Percentiles rank a stretch among this genome's conserved stretches.
These are phyloP conservation scores for Agapanthus africanus DNA, from an alignment of 106 monocot genomes.

Conservation along the genomic window DNA sequence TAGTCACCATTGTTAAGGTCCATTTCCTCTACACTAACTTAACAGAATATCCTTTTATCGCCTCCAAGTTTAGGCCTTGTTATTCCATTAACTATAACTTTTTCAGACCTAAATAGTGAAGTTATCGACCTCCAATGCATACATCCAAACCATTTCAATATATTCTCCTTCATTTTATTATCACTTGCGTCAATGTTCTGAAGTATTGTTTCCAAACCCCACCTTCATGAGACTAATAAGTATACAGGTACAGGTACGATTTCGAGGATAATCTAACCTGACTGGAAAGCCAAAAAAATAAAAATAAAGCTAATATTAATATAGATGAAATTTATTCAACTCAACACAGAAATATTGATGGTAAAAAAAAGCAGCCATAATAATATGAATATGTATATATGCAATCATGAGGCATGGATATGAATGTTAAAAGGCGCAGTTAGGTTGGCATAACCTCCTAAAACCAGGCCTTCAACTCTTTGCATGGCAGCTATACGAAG, in stretches of 20 bases:
- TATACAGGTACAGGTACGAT: too few species aligned
- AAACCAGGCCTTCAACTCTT: constrained; percentile 91
- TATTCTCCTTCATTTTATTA: not conserved
- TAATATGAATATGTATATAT: not conserved
- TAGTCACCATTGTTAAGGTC: too few species aligned
- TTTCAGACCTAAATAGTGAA: too few species aligned
- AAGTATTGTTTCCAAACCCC: not conserved
- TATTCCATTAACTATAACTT: too few species aligned
- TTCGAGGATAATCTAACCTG: too few species aligned
- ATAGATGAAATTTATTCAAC: not conserved
- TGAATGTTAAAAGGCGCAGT: not conserved
- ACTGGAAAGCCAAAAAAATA: too few species aligned
- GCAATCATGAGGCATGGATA: constrained; percentile 11
- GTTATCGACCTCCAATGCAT: too few species aligned
- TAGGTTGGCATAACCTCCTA: constrained; percentile 54
- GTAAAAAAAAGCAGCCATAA: not conserved
- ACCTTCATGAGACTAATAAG: not conserved
- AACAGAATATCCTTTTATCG: too few species aligned
- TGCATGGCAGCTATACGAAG: constrained; percentile 93
- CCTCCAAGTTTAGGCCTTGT: too few species aligned
- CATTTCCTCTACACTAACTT: too few species aligned
- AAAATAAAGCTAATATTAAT: too few species aligned
- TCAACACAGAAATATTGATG: not conserved
- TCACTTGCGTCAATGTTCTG: not conserved
- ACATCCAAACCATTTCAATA: too few species aligned